Evolutionary conservation across 345 rosid species (phyloP), one percentile per base, ranked within the genome.

Genomic region (Erucastrum elatum): DNA sequence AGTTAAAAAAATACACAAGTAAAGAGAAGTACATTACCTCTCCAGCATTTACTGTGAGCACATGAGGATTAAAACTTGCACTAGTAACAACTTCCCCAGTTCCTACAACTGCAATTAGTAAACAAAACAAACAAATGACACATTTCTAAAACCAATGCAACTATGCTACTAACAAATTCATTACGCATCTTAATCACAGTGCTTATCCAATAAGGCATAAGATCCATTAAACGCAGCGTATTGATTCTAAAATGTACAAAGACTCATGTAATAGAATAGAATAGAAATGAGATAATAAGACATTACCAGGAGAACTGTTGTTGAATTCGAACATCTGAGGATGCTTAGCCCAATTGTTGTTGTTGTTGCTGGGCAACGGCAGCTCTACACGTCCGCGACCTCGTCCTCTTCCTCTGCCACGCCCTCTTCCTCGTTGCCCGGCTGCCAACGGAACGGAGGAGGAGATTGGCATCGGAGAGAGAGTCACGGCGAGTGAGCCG

Each of bases 381-480:
- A 35, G 69, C 35, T 51, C 74, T 11, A n/a, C 91, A 80, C 81
- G 81, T 26, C 89, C 94, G 56, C 87, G 75, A 37, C 92, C 94
- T 16, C 84, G 78, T 44, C 92, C 94, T 16, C 84, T 84, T 66
- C 91, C 87, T 88, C 91, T 82, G 0, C 76, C 81, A 39, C 87
- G 80, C 12, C 88, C 95, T 82, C 85, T 83, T 33, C 92, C 94
- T n/a, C 85, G 85, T 78, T 87, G 78, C 9, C 84, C 89, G 33
- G 89, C 87, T 2, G 86, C 8, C 81, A 91, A 65, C 0, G 98
- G 99, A 75, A 93, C 80, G 7, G 98, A 89, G 2, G 97, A 84
- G 0, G 99, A 93, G 75, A 95, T 88, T 10, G 98, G 97, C 97
- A 85, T 90, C 11, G 99, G 97, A 13, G 98, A 95, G 49, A 91